Conservation (phyloP, 441 rosid genomes). For the Populus trichocarpa region DNA sequence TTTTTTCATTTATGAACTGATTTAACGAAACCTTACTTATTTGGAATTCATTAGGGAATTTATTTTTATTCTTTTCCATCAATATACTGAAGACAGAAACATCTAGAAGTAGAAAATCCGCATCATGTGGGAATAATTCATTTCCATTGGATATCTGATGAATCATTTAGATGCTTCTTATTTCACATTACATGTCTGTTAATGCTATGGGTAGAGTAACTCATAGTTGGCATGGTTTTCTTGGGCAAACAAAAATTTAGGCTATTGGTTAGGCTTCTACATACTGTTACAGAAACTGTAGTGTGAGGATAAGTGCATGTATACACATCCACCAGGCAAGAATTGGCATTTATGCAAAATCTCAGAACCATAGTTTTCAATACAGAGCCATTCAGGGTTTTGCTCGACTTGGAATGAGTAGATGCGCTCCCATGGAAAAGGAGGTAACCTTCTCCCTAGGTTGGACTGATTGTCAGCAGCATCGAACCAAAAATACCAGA, state of each 20-base stretch:
- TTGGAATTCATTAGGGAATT: neutral
- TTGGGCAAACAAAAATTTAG: neutral
- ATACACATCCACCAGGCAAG: neutral
- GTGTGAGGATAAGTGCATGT: neutral
- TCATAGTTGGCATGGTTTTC: too few relatives aligned
- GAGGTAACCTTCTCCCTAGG: neutral
- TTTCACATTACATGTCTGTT: neutral
- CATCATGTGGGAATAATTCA: neutral
- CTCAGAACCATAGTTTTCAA: neutral
- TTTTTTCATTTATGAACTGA: neutral
- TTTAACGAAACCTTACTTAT: neutral
- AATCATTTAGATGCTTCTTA: neutral
- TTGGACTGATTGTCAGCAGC: neutral
- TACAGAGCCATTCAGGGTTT: neutral
- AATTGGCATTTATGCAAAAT: neutral
- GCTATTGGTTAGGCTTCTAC: neutral
- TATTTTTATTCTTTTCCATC: neutral
- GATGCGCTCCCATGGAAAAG: neutral
- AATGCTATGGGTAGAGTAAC: neutral
- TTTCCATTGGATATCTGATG: neutral
- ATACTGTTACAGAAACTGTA: neutral
- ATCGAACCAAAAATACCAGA: neutral
- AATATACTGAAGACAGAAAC: neutral
- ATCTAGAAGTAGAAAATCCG: neutral
- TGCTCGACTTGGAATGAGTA: neutral